Conservation (phyloP, 176 grass and related monocot species). For the Alloteropsis semialata region DNA sequence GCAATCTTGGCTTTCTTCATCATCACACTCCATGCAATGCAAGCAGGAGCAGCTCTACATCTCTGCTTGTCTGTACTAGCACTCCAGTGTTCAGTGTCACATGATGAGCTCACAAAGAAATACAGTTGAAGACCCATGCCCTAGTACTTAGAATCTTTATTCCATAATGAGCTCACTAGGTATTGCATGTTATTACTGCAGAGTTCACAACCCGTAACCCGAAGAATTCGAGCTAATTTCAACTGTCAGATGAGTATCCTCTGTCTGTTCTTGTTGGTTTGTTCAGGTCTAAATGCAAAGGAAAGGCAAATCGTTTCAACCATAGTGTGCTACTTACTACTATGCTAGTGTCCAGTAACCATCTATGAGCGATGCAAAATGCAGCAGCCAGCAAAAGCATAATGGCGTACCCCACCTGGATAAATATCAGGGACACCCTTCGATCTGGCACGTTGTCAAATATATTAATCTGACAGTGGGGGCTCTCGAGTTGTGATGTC, state of each 20-base stretch:
- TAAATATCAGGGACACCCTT: neutral
- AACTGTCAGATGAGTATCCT: neutral
- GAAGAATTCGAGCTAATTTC: neutral
- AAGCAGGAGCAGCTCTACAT: neutral
- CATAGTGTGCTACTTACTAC: neutral
- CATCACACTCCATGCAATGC: neutral
- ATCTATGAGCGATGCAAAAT: neutral
- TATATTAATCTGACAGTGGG: constrained; percentile 14
- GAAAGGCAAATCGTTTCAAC: neutral
- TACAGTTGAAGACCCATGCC: no score
- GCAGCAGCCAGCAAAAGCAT: neutral
- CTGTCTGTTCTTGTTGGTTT: neutral
- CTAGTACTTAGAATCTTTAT: no score
- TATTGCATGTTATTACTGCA: neutral
- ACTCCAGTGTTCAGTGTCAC: neutral
- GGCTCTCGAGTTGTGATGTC: neutral
- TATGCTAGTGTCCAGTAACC: neutral
- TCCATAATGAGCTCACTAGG: no score
- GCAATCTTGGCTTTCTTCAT: neutral
- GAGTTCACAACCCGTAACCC: neutral
- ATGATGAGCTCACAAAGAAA: no score
- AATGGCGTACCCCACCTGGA: constrained; percentile 13
- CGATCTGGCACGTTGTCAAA: constrained; percentile 3
- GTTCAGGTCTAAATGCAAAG: neutral
- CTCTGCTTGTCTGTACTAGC: neutral